These are phyloP conservation scores for Zalaria sp. DNA, from an alignment of 2,329 filamentous ascomycete species.

Conservation along the genomic window DNA sequence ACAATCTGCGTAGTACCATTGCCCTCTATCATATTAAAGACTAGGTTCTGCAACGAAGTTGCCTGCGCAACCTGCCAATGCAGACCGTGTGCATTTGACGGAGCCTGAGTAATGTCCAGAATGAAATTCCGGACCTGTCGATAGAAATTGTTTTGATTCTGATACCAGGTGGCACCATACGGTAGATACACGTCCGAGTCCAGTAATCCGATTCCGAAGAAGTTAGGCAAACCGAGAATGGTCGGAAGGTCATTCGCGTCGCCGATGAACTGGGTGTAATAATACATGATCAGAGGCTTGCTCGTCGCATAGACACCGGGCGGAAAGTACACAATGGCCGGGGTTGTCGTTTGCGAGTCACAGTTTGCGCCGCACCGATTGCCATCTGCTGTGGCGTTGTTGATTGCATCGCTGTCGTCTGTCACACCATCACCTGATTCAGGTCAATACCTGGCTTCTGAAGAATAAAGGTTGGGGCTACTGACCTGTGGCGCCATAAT, in stretches of 20 bases:
- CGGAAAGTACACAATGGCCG: constrained; percentile 44
- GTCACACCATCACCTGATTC: constrained; percentile 13
- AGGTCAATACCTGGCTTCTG: too few species aligned
- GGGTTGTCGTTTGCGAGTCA: constrained; percentile 20
- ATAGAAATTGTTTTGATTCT: constrained; percentile 34
- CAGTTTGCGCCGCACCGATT: constrained; percentile 14
- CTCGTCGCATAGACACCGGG: constrained; percentile 40
- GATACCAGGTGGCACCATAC: constrained; percentile 17
- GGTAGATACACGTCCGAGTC: constrained; percentile 19
- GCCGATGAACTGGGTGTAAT: constrained; percentile 14
- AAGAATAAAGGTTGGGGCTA: too few species aligned
- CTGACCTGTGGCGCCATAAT: constrained; percentile 26
- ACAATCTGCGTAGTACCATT: constrained; percentile 6
- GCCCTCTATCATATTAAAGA: constrained; percentile 33
- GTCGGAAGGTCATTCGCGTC: constrained; percentile 9
- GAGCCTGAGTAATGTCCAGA: constrained; percentile 31
- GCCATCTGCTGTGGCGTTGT: constrained; percentile 17
- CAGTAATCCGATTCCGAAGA: constrained; percentile 18
- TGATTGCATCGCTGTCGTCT: constrained; percentile 19
- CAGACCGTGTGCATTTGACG: constrained; percentile 30
- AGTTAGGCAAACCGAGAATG: constrained; percentile 14
- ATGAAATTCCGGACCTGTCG: constrained; percentile 44
- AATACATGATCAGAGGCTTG: constrained; percentile 12
- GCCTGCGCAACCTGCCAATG: constrained; percentile 58
- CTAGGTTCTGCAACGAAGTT: constrained; percentile 44